Conservation (phyloP, 1,284 basidiomycete genomes). For the Spongispora temasekensis region DNA sequence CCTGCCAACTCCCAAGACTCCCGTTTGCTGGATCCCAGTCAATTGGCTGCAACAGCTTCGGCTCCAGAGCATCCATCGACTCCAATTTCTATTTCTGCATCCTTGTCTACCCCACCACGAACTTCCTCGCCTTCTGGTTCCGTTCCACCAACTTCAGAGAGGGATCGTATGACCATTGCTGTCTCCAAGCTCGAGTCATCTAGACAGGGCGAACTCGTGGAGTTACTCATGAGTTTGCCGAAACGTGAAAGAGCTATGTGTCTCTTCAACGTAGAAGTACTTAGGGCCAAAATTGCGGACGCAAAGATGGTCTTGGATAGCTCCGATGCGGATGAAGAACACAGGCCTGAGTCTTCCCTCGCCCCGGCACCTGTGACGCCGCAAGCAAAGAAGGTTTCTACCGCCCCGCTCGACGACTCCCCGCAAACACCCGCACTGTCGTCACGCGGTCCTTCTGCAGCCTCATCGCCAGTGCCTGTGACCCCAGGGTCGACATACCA, state of each 20-base stretch:
- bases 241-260: slow-evolving; percentile 90
- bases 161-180: slow-evolving; percentile 72
- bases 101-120: slow-evolving; percentile 73
- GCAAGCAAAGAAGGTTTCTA: slow-evolving; percentile 55
- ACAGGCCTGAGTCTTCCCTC: slow-evolving; percentile 25
- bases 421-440: slow-evolving; percentile 74
- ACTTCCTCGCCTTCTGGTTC: slow-evolving; percentile 81
- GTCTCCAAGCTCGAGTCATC: slow-evolving; percentile 62
- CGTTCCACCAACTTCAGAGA: slow-evolving; percentile 67
- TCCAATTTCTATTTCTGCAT: slow-evolving; percentile 72
- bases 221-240: slow-evolving; percentile 79
- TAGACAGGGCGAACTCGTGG: slow-evolving; percentile 62
- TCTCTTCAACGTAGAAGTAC: slow-evolving; percentile 82
- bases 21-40: slow-evolving; percentile 57
- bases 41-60: slow-evolving; percentile 69
- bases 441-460: slow-evolving; percentile 68
- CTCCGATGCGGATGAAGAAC: slow-evolving; percentile 56
- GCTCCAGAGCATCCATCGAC: slow-evolving; percentile 83
- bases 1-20: slow-evolving; percentile 63
- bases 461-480: slow-evolving; percentile 64
- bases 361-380: slow-evolving; percentile 53
- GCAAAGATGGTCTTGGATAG: slow-evolving; percentile 80
- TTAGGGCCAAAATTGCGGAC: slow-evolving; percentile 77
- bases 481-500: slow-evolving; percentile 48
- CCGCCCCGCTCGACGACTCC: slow-evolving; percentile 46